Evolutionary conservation across 2,329 filamentous ascomycete species (phyloP).

Genomic region (Fusarium sp.): DNA sequence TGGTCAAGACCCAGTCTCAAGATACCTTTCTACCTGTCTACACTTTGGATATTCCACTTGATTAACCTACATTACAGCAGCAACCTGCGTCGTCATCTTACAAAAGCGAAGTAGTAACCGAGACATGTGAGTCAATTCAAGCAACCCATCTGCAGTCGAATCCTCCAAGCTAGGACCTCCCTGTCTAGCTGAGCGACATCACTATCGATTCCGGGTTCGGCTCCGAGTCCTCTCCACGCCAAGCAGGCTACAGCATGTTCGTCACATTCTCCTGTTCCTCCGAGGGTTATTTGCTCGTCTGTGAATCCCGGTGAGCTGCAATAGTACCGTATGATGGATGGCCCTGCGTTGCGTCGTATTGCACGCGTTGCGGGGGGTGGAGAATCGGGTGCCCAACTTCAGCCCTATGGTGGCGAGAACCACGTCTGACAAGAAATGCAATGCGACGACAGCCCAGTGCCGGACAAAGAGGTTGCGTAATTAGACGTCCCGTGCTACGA

Average conservation of each 20-base stretch:
- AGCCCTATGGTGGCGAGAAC: conserved; percentile 12
- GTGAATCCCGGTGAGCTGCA: neutral
- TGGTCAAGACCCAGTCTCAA: too few species aligned
- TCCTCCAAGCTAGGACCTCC: neutral
- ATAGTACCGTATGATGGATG: neutral
- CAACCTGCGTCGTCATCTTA: too few species aligned
- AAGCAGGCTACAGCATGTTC: conserved; percentile 11
- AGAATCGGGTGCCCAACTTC: conserved; percentile 5
- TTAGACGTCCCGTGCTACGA: neutral
- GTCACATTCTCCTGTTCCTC: neutral
- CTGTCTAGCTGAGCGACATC: neutral
- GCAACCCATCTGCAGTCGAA: neutral
- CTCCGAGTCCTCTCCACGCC: conserved; percentile 3
- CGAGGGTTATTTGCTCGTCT: too few species aligned
- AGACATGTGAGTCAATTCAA: too few species aligned
- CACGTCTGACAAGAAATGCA: conserved; percentile 5
- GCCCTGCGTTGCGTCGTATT: neutral
- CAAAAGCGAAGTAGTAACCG: too few species aligned
- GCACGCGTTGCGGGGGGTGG: neutral
- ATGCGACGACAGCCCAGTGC: conserved; percentile 7
- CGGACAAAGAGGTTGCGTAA: neutral
- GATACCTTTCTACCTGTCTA: neutral
- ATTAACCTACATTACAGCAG: too few species aligned
- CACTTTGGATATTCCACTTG: neutral
- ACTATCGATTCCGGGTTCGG: neutral